Evolutionary conservation across 805 yeast species (phyloP).

Genomic region (Metschnikowia gelsemii): DNA sequence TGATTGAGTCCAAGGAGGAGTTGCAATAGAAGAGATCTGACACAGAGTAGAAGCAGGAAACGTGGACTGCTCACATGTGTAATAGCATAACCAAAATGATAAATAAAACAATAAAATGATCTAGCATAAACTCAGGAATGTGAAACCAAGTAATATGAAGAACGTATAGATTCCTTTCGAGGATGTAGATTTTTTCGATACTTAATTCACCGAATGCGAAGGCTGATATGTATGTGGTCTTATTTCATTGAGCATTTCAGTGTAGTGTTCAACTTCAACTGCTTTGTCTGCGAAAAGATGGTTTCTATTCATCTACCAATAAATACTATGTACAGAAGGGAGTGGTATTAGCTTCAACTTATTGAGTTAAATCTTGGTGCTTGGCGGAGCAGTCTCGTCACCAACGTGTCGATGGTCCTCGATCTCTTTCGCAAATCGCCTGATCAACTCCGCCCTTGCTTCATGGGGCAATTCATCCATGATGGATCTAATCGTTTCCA

Average conservation of each 20-base stretch:
- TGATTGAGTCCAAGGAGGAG: too few relatives aligned
- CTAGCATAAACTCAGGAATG: background rate
- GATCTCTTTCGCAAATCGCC: conserved; percentile 26
- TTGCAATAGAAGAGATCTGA: background rate
- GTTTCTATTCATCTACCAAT: conserved; percentile 4
- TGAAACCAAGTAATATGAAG: background rate
- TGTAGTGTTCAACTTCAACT: too few relatives aligned
- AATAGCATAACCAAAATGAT: conserved; percentile 1
- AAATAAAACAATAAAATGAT: background rate
- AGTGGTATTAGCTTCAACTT: background rate
- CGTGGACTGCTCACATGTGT: too few relatives aligned
- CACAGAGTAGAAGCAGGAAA: too few relatives aligned
- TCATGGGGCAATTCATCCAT: conserved; percentile 40
- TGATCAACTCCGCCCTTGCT: conserved; percentile 28
- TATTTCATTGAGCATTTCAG: too few relatives aligned
- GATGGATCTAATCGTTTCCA: conserved; percentile 30
- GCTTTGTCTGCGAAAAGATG: background rate
- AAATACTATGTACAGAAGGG: conserved; percentile 15
- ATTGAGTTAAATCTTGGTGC: conserved; percentile 7
- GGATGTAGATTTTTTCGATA: too few relatives aligned
- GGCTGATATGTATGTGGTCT: too few relatives aligned
- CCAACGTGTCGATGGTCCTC: conserved; percentile 14
- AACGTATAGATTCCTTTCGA: too few relatives aligned
- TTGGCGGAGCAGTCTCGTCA: conserved; percentile 9
- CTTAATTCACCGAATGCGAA: too few relatives aligned